A percentile compares a stretch with the other conserved stretches of the same genome.
These are phyloP conservation scores for Chytriomyces sp. DNA, from an alignment of 192 early-diverging fungal species.

Conservation along the genomic window DNA sequence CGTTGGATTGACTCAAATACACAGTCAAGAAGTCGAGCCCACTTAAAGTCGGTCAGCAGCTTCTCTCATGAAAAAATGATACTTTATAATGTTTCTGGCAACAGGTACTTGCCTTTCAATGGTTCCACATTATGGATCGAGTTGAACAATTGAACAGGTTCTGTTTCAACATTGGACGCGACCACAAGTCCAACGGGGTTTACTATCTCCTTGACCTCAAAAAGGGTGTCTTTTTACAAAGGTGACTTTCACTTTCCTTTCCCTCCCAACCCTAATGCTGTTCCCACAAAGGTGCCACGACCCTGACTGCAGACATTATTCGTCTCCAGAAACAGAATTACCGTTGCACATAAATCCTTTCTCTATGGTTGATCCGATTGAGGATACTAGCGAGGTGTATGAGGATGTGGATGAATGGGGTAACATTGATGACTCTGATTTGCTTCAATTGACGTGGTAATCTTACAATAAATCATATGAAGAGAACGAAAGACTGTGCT, in stretches of 20 bases:
- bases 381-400: neutral
- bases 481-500: too few relatives aligned
- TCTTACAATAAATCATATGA: too few relatives aligned
- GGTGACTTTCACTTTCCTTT: slow-evolving; percentile 9
- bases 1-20: slow-evolving; percentile 11
- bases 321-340: slow-evolving; percentile 4
- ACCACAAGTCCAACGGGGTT: slow-evolving; percentile 39
- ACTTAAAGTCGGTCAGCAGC: slow-evolving; percentile 11
- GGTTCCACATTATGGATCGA: neutral
- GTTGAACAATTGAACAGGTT: neutral
- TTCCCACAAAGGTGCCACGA: slow-evolving; percentile 29
- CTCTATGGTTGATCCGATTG: neutral
- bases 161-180: slow-evolving; percentile 31
- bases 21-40: neutral
- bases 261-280: neutral
- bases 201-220: slow-evolving; percentile 35
- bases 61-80: slow-evolving; percentile 18
- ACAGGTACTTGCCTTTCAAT: neutral
- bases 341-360: slow-evolving; percentile 22
- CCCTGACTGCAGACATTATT: slow-evolving; percentile 33
- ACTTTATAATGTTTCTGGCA: slow-evolving; percentile 14
- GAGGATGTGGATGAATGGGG: neutral
- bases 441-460: too few relatives aligned
- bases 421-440: neutral
- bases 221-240: slow-evolving; percentile 15